phyloP scores from a whole-genome alignment of 495 filamentous ascomycete species.

The Umbilicaria muhlenbergii region DNA sequence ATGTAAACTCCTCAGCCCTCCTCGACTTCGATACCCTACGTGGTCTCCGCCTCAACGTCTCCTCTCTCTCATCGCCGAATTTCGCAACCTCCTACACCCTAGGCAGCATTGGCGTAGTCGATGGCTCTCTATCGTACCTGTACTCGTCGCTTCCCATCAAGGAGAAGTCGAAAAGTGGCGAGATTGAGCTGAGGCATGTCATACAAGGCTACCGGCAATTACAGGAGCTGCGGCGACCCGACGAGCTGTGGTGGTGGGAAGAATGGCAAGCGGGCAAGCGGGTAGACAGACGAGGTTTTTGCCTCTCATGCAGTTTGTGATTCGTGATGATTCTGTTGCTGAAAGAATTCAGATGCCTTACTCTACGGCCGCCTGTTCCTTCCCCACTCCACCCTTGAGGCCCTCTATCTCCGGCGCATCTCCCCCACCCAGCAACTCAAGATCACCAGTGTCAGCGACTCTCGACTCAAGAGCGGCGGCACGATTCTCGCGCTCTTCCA shows the following conservation, averaged over 20 bases:
- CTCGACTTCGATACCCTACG: slow-evolving; percentile 71
- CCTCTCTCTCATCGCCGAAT: slow-evolving; percentile 78
- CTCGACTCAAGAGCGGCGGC: slow-evolving; percentile 55
- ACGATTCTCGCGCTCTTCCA: slow-evolving; percentile 67
- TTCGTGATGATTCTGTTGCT: not conserved
- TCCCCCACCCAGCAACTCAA: slow-evolving; percentile 66
- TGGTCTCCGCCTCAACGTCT: slow-evolving; percentile 62
- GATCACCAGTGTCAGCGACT: slow-evolving; percentile 67
- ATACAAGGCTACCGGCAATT: slow-evolving; percentile 55
- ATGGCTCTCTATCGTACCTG: slow-evolving; percentile 82
- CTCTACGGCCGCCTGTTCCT: slow-evolving; percentile 76
- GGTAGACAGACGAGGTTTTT: slow-evolving; percentile 20
- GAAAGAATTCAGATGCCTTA: slow-evolving; percentile 37
- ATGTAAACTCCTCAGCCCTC: slow-evolving; percentile 35
- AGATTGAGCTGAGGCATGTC: slow-evolving; percentile 47
- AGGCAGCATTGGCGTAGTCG: slow-evolving; percentile 68
- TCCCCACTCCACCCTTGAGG: slow-evolving; percentile 52
- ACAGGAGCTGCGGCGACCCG: slow-evolving; percentile 33
- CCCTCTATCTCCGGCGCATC: slow-evolving; percentile 68
- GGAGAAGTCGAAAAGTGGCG: slow-evolving; percentile 36
- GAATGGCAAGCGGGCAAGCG: slow-evolving; percentile 31
- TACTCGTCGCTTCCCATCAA: slow-evolving; percentile 66
- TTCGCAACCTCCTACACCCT: slow-evolving; percentile 86
- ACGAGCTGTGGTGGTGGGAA: slow-evolving; percentile 32
- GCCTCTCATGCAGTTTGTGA: not conserved